These are phyloP conservation scores for Jacaranda mimosifolia DNA, from an alignment of 257 asterid species.

Conservation along the genomic window DNA sequence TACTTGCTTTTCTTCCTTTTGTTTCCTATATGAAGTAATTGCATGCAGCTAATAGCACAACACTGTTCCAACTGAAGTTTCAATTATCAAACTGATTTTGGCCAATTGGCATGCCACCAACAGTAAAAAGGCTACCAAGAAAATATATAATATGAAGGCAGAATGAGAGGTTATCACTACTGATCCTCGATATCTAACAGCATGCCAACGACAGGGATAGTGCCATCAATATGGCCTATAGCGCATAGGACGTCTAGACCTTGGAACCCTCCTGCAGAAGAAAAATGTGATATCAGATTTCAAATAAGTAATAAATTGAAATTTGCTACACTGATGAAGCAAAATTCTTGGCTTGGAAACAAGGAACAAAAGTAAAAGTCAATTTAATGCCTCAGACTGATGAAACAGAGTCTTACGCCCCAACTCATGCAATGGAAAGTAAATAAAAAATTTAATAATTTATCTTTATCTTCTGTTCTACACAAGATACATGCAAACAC, in stretches of 20 bases:
- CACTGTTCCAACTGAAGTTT: constrained; percentile 8
- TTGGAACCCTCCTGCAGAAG: constrained; percentile 60
- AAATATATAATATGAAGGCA: neutral
- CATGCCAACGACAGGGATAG: constrained; percentile 32
- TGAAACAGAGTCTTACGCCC: neutral
- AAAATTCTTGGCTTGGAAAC: neutral
- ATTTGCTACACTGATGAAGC: neutral
- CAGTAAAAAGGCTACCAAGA: neutral
- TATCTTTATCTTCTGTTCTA: no score
- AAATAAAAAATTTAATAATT: neutral
- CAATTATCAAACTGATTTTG: constrained; percentile 10
- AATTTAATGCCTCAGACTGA: neutral
- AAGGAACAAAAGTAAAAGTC: neutral
- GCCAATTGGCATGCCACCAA: constrained; percentile 16
- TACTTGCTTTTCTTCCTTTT: constrained; percentile 10
- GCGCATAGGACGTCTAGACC: constrained; percentile 61
- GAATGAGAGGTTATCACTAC: neutral
- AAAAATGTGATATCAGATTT: constrained; percentile 13
- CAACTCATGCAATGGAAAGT: neutral
- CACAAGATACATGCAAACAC: neutral
- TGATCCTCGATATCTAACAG: constrained; percentile 17
- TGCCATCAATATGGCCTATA: constrained; percentile 61
- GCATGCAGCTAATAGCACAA: constrained; percentile 32
- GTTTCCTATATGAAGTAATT: constrained; percentile 9
- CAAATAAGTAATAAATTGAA: neutral